Base-by-base conservation (phyloP, 2,329 filamentous ascomycete species). In the Passalora sequoiae region DNA sequence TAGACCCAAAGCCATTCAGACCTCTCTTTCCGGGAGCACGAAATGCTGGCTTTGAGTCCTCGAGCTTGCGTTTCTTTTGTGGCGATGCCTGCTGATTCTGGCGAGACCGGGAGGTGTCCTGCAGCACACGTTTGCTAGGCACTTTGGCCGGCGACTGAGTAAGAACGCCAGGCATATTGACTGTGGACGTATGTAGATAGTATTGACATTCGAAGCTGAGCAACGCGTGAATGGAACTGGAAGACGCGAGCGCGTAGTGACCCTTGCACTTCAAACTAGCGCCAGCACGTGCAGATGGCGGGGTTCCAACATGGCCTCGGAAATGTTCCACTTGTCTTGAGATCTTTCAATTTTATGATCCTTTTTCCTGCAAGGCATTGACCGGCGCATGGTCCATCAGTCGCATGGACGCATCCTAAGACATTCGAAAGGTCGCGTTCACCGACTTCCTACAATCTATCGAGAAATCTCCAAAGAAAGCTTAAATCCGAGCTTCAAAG, bases 1-100 rank as follows among this genome's bases (percentile, higher is more conserved):
- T 89, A 1, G 85, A 91, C 50, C 78, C 75, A 46, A 81, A 63
- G 51, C 76, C 77, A 54, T 78, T 77, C 7, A 49, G 35, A 12
- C 44, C 53, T 46, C 47, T 55, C 44, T 46, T 56, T 8, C 69
- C 72, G 16, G 83, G 82, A 42, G 79, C 76, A 42, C 76, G 78
- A 56, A 85, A 74, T 44, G 75, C 70, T 9, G 73, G 69, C 12
- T 75, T 77, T 19, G 76, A 70, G 43, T 66, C 64, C 85, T 92
- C 86, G 47, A 94, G 74, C 67, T 87, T 94, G 51, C 87, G 77
- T 69, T 92, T 94, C 74, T 97, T 97, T 39, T 78, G 69, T 1
- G 80, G 69, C 53, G 70, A 71, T 46, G 67, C 65, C 49, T 68
- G 68, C 40, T 70, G 62, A 50, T 73, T 74, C 27, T 62, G 62